These are phyloP conservation scores for Lachancea fermentati DNA, from an alignment of 805 yeast species.

Conservation along the genomic window DNA sequence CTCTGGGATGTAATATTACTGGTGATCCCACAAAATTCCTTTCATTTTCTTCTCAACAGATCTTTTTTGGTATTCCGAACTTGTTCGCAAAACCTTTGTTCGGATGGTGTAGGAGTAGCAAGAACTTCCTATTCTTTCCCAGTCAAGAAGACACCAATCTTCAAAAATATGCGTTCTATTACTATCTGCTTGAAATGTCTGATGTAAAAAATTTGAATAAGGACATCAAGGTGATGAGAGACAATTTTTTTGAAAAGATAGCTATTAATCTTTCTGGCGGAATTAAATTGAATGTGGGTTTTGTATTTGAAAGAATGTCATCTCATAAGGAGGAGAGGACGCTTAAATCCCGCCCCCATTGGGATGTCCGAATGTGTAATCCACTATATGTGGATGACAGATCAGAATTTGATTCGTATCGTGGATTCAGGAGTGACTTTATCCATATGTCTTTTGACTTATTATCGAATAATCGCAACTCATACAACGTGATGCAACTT, in stretches of 20 bases:
- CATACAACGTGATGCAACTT: constrained; percentile 71
- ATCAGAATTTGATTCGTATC: constrained; percentile 68
- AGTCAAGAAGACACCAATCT: constrained; percentile 36
- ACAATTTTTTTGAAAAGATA: constrained; percentile 41
- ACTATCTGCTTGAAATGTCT: constrained; percentile 37
- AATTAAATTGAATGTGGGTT: constrained; percentile 51
- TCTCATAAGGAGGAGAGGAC: constrained; percentile 36
- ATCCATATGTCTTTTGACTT: constrained; percentile 65
- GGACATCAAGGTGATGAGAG: constrained; percentile 21
- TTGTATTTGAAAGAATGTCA: constrained; percentile 46
- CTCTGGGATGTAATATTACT: constrained; percentile 54
- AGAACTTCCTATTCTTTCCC: constrained; percentile 42
- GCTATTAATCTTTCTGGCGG: constrained; percentile 59
- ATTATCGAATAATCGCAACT: constrained; percentile 34
- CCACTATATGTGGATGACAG: constrained; percentile 46
- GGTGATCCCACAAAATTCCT: constrained; percentile 67
- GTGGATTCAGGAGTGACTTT: constrained; percentile 74
- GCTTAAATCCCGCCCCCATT: constrained; percentile 51
- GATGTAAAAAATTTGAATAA: constrained; percentile 14
- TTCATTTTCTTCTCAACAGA: constrained; percentile 53
- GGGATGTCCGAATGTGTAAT: constrained; percentile 49
- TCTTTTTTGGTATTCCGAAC: constrained; percentile 72
- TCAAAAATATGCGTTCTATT: constrained; percentile 44
- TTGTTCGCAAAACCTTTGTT: constrained; percentile 49
- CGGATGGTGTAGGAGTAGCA: constrained; percentile 53